A percentile compares a stretch with the other conserved stretches of the same genome.
Evolutionary conservation across 129 eudicot genomes (phyloP).

Genomic region (Centella asiatica): DNA sequence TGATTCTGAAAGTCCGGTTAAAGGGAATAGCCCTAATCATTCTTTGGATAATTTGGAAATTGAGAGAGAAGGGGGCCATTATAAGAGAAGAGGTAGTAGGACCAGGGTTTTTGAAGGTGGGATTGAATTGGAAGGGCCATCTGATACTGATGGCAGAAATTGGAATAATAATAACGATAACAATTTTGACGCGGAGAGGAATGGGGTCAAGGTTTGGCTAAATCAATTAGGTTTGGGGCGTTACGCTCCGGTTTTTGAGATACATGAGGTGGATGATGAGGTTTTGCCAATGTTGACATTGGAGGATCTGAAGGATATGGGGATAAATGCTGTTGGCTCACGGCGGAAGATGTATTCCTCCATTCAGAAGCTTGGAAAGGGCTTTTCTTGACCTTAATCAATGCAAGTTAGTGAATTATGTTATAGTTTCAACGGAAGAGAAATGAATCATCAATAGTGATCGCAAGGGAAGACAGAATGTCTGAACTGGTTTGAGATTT

Average conservation of each 20-base stretch:
- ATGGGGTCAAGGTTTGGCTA: conserved; percentile 33
- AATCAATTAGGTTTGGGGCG: conserved; percentile 22
- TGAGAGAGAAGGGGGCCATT: conserved; percentile 6
- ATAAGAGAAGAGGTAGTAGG: conserved; percentile 1
- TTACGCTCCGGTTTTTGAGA: conserved; percentile 26
- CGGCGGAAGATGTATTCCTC: conserved; percentile 36
- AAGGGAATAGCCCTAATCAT: conserved; percentile 12
- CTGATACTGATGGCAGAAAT: neutral
- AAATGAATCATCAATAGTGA: neutral
- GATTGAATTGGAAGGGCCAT: conserved; percentile 18
- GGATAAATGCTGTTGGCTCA: conserved; percentile 34
- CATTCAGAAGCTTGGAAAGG: conserved; percentile 27
- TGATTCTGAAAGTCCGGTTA: conserved; percentile 15
- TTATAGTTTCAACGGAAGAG: neutral
- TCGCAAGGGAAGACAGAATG: conserved; percentile 16
- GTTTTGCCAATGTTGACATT: conserved; percentile 30
- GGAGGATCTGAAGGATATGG: conserved; percentile 41
- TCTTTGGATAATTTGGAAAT: conserved; percentile 14
- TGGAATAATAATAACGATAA: conserved; percentile 10
- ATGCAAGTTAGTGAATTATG: neutral
- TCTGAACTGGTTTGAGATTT: conserved; percentile 14
- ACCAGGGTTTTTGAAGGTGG: conserved; percentile 16
- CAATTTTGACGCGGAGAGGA: conserved; percentile 5
- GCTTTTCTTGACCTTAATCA: conserved; percentile 13
- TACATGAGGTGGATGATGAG: conserved; percentile 45